phyloP scores from a whole-genome alignment of 768 basidiomycete species.

The Mycena polygramma region DNA sequence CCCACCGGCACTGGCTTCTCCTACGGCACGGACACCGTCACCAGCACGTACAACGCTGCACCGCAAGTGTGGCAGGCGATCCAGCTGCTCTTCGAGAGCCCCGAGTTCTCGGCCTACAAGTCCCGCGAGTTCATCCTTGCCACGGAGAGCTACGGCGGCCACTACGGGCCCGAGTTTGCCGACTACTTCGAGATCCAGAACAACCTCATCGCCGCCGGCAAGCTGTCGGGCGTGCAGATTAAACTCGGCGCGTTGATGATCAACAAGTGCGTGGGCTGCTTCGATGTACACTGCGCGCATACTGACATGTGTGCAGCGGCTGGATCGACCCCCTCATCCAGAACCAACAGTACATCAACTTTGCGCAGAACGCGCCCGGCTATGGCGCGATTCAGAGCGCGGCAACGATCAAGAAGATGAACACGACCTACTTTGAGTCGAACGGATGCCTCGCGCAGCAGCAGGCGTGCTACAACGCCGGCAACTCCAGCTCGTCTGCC shows the following conservation, averaged over 20 bases:
- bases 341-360: conserved; percentile 69
- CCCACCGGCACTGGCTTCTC: conserved; percentile 73
- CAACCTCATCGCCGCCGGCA: conserved; percentile 58
- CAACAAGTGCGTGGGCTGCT: conserved; percentile 59
- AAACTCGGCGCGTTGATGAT: conserved; percentile 72
- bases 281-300: background rate
- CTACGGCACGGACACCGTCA: conserved; percentile 65
- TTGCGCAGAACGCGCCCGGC: conserved; percentile 72
- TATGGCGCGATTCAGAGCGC: conserved; percentile 71
- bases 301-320: conserved; percentile 53
- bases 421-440: conserved; percentile 58
- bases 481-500: conserved; percentile 54
- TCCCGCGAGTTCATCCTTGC: conserved; percentile 74
- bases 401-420: conserved; percentile 58
- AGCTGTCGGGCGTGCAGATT: conserved; percentile 62
- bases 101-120: conserved; percentile 62
- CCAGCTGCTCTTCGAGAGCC: conserved; percentile 71
- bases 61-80: conserved; percentile 72
- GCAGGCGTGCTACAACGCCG: conserved; percentile 68
- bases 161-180: conserved; percentile 75
- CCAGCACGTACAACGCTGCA: conserved; percentile 67
- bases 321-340: conserved; percentile 78
- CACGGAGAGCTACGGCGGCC: conserved; percentile 78
- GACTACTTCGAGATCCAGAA: conserved; percentile 76
- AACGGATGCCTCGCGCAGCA: conserved; percentile 70